Evolutionary conservation across 2,329 filamentous ascomycete species (phyloP).

Genomic region (Graphiopsis chlorocephala): DNA sequence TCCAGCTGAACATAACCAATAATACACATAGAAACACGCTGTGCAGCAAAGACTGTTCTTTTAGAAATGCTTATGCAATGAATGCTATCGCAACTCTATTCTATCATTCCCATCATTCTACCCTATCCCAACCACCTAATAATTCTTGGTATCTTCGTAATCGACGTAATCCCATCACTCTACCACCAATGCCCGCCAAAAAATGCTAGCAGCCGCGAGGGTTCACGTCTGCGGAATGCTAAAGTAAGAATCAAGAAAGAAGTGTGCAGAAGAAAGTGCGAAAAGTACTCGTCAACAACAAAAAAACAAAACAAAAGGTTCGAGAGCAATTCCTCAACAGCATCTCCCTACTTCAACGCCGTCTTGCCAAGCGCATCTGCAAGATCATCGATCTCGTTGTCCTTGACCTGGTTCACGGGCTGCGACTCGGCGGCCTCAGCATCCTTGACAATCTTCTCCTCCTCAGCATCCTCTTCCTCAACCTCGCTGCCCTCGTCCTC

Average conservation of each 20-base stretch:
- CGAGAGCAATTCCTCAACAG: neutral
- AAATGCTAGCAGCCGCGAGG: neutral
- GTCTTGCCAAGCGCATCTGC: constrained; percentile 75
- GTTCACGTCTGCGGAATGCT: neutral
- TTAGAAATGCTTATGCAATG: neutral
- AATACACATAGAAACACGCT: neutral
- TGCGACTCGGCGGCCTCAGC: constrained; percentile 71
- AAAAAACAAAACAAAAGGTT: neutral
- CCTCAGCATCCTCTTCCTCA: constrained; percentile 52
- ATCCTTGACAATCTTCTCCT: constrained; percentile 59
- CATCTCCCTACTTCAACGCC: constrained; percentile 33
- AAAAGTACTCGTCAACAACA: too few species aligned
- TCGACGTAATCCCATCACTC: neutral
- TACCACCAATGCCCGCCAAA: neutral
- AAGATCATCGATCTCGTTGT: constrained; percentile 77
- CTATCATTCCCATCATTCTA: neutral
- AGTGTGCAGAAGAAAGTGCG: too few species aligned
- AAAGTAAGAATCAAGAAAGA: neutral
- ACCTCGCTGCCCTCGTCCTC: constrained; percentile 61
- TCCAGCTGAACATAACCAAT: neutral
- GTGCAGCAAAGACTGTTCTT: neutral
- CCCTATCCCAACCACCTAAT: neutral
- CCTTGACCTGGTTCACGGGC: constrained; percentile 67
- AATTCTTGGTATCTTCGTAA: neutral
- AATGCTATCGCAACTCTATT: neutral